Base-by-base conservation (phyloP, 2,329 filamentous ascomycete genomes). In the Cercospora zeae-maydis region DNA sequence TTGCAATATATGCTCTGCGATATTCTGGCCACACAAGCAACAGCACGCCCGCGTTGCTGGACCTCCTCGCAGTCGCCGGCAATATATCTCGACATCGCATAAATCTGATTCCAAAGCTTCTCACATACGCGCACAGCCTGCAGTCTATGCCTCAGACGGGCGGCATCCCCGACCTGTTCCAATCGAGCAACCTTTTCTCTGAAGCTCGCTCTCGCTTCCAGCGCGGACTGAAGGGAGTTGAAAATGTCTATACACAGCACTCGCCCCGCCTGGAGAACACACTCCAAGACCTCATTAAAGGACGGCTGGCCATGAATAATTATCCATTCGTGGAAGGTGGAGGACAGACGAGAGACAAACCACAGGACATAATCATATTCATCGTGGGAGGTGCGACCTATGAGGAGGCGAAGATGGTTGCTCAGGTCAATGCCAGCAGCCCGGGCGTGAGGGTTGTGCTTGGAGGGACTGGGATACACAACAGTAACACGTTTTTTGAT, bases 191-290 rank as follows among this genome's bases (percentile, higher is more conserved):
- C 4, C 93, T 99, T 67, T 96, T 99, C 77, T 91, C 91, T 0
- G 91, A 91, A 11, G 92, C 93, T 10, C 85, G 92, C 39, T 91
- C 89, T 72, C 87, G 93, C 4, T 92, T 99, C 76, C 96, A 96
- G 73, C 71, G 75, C 27, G 95, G 95, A 0, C 82, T 99, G 13
- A 97, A 98, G 74, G 95, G 95, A 1, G 95, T 99, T 1, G 96
- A 99, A 76, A 99, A 99, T 71, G 95, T 99, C 30, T 99, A 99
- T 76, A 99, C 95, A 0, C 96, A 99, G 75, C 95, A 99, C 76
- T 96, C 92, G 5, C 92, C 96, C 0, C 84, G 92, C 21, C 78
- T 99, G 14, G 93, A 97, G 75, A 85, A 85, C 24, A 98, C 92
- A 0, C 79, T 99, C 16, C 93, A 97, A 74, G 93, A 93, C 70